phyloP scores from a whole-genome alignment of 495 filamentous ascomycete species.

The Annulohypoxylon nitens region DNA sequence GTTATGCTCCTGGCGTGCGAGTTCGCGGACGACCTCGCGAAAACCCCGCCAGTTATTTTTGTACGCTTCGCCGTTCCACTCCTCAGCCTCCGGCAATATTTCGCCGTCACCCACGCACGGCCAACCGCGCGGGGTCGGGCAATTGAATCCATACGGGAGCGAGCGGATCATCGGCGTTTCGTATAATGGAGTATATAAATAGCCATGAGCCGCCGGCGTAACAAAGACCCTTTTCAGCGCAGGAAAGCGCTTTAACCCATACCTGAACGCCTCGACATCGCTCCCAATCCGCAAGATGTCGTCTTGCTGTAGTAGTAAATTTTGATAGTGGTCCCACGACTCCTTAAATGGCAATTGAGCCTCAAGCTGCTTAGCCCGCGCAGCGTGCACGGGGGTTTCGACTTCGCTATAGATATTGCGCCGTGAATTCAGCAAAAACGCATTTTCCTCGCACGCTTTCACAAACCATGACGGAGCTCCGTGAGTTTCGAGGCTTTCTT shows the following conservation, averaged over 20 bases:
- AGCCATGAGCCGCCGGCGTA: neutral
- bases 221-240: neutral
- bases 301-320: neutral
- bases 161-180: neutral
- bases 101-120: neutral
- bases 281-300: neutral
- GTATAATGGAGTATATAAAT: neutral
- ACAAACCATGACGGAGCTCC: neutral
- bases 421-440: neutral
- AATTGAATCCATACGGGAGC: neutral
- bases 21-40: neutral
- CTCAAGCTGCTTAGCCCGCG: neutral
- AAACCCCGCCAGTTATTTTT: neutral
- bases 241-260: neutral
- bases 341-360: neutral
- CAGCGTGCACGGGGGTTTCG: neutral
- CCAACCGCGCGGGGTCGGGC: neutral
- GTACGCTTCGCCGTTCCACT: neutral
- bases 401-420: neutral
- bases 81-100: neutral
- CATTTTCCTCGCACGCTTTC: neutral
- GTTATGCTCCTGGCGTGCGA: neutral
- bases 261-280: neutral
- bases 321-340: neutral
- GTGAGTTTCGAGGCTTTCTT: neutral